A percentile compares a stretch with the other conserved stretches of the same genome.
Conservation (phyloP, 495 filamentous ascomycete species). For the Astrothelium subdiscretum region DNA sequence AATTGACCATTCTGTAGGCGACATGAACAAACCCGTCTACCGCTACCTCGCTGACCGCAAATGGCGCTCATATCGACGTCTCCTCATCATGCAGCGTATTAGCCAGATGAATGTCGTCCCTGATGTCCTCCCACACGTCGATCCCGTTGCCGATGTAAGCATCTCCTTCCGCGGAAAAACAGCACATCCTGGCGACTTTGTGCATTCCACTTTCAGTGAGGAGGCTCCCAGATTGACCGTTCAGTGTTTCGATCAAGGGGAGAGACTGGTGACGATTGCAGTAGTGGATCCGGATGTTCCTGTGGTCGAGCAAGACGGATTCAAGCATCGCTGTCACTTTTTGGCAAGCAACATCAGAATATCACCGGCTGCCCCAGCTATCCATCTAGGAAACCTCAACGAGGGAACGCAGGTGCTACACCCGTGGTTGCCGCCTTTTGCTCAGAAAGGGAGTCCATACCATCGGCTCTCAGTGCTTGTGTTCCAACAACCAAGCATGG, state of each 20-base stretch:
- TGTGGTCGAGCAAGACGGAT: conserved; percentile 60
- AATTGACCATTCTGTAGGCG: conserved; percentile 41
- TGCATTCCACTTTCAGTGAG: conserved; percentile 59
- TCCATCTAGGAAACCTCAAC: conserved; percentile 41
- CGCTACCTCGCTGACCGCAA: conserved; percentile 74
- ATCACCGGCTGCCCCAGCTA: conserved; percentile 40
- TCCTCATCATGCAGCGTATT: conserved; percentile 74
- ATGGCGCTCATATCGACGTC: conserved; percentile 71
- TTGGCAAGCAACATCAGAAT: conserved; percentile 59
- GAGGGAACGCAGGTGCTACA: conserved; percentile 53
- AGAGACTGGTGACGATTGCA: conserved; percentile 69
- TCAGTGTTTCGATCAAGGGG: conserved; percentile 70
- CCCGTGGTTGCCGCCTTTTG: conserved; percentile 73
- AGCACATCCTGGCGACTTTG: conserved; percentile 63
- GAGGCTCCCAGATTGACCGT: conserved; percentile 61
- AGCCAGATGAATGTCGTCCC: conserved; percentile 79
- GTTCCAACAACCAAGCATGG: conserved; percentile 59
- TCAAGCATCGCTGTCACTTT: conserved; percentile 73
- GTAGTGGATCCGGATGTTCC: conserved; percentile 90
- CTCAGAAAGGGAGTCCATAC: conserved; percentile 83
- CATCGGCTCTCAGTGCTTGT: conserved; percentile 79
- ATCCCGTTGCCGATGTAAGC: conserved; percentile 66
- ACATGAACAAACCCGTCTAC: conserved; percentile 96
- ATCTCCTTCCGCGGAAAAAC: conserved; percentile 60
- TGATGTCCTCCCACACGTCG: conserved; percentile 79